Percentiles rank a stretch among this genome's conserved stretches.
Evolutionary conservation across 805 yeast genomes (phyloP).

Genomic region (Blastobotrys chiropterorum): DNA sequence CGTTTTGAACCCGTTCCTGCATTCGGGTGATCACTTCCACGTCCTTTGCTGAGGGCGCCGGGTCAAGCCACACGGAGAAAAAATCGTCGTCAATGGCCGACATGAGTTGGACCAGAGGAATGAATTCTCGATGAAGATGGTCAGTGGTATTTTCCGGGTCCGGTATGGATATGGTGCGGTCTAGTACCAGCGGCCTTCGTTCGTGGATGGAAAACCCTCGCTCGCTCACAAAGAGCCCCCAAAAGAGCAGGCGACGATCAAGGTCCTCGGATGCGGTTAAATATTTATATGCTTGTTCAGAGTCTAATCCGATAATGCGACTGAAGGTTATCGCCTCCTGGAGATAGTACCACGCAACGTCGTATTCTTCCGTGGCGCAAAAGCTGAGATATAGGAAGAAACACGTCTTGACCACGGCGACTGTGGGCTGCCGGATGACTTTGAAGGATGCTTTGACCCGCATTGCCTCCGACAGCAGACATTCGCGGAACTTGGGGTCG

Average conservation of each 20-base stretch:
- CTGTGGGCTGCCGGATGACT: neutral
- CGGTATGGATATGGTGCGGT: conserved; percentile 2
- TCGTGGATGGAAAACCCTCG: conserved; percentile 12
- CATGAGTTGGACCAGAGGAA: conserved; percentile 6
- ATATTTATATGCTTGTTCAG: conserved; percentile 3
- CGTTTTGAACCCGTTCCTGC: conserved; percentile 2
- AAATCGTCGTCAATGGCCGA: conserved; percentile 9
- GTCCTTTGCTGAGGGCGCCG: neutral
- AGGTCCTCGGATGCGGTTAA: conserved; percentile 2
- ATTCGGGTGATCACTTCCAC: neutral
- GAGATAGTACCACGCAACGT: conserved; percentile 7
- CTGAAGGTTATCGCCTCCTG: conserved; percentile 8
- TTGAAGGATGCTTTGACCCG: conserved; percentile 3
- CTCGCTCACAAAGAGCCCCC: conserved; percentile 11
- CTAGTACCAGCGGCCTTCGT: conserved; percentile 4
- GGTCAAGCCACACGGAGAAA: conserved; percentile 5
- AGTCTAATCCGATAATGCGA: conserved; percentile 4
- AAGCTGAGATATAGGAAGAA: conserved; percentile 8
- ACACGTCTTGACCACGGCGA: conserved; percentile 3
- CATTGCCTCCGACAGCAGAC: conserved; percentile 6
- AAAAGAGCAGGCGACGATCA: conserved; percentile 7
- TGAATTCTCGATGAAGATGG: conserved; percentile 3
- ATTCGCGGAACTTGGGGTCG: conserved; percentile 1
- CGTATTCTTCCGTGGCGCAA: conserved; percentile 8
- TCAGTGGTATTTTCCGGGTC: neutral